A percentile compares a stretch with the other conserved stretches of the same genome.
Conservation (phyloP, 2,329 filamentous ascomycete species). For the Apiospora pterosperma region DNA sequence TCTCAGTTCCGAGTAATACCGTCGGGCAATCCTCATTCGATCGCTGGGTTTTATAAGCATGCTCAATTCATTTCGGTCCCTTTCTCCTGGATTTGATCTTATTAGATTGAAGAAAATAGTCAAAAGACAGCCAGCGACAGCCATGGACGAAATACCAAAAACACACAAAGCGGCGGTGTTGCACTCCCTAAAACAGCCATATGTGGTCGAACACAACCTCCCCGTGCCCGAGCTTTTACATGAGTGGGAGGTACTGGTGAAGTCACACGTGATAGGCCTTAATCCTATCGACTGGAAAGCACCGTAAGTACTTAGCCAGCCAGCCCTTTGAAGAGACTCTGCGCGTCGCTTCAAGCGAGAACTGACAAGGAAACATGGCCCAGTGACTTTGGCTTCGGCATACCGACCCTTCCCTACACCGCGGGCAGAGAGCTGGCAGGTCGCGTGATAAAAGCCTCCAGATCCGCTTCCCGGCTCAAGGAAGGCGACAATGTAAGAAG, state of each 20-base stretch:
- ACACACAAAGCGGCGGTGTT: background rate
- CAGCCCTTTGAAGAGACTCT: background rate
- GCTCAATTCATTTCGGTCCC: too few species aligned
- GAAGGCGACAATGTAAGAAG: conserved; percentile 48
- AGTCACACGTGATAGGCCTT: conserved; percentile 61
- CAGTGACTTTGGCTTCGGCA: conserved; percentile 68
- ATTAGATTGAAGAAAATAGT: background rate
- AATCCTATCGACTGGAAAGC: conserved; percentile 78
- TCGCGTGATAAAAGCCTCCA: conserved; percentile 48
- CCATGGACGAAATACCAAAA: background rate
- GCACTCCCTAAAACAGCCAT: background rate
- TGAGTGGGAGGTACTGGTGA: conserved; percentile 30
- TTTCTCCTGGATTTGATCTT: background rate
- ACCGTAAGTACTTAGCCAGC: conserved; percentile 47
- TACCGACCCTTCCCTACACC: conserved; percentile 65
- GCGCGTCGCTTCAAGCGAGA: background rate
- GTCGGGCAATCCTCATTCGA: background rate
- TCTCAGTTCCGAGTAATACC: background rate
- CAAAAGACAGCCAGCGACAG: too few species aligned
- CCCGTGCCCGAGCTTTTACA: background rate
- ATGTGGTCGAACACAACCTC: background rate
- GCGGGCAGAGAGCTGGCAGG: conserved; percentile 70
- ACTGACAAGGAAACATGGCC: background rate
- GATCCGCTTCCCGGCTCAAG: conserved; percentile 44
- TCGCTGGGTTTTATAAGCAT: background rate